Conservation (phyloP, 306 rosid genomes). For the Prunus fruticosa region DNA sequence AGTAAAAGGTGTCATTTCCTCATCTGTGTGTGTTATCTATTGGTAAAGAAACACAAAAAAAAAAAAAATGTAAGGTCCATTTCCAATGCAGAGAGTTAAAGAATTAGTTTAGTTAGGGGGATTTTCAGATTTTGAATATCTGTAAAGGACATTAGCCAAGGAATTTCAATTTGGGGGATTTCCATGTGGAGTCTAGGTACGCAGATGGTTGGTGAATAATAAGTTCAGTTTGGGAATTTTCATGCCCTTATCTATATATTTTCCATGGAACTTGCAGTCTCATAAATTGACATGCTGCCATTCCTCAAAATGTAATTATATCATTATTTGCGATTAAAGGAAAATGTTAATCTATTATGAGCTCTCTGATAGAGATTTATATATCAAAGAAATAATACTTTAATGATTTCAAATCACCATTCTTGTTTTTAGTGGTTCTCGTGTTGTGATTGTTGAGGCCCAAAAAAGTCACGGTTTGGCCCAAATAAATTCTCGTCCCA, state of each 20-base stretch:
- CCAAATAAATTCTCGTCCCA: too few species aligned
- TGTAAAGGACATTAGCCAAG: constrained; percentile 77
- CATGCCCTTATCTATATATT: not conserved
- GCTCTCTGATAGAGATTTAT: not conserved
- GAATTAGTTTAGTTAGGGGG: constrained; percentile 87
- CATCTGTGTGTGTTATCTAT: too few species aligned
- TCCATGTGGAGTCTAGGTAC: constrained; percentile 77
- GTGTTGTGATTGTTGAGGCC: too few species aligned
- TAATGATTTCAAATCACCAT: too few species aligned
- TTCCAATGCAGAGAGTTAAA: constrained; percentile 39
- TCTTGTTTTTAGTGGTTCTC: too few species aligned
- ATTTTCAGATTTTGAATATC: constrained; percentile 71
- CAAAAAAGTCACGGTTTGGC: too few species aligned
- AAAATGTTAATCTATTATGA: not conserved
- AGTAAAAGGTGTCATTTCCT: too few species aligned
- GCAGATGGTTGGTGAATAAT: not conserved
- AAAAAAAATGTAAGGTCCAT: too few species aligned
- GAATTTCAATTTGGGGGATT: constrained; percentile 49
- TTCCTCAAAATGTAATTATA: not conserved
- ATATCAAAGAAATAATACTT: too few species aligned
- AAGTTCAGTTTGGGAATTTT: not conserved
- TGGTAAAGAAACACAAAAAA: too few species aligned
- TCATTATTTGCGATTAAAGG: constrained; percentile 1
- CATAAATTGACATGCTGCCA: not conserved
- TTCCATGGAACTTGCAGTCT: not conserved